Evolutionary conservation across 1,284 basidiomycete species (phyloP).

Genomic region (Inonotus hispidus): DNA sequence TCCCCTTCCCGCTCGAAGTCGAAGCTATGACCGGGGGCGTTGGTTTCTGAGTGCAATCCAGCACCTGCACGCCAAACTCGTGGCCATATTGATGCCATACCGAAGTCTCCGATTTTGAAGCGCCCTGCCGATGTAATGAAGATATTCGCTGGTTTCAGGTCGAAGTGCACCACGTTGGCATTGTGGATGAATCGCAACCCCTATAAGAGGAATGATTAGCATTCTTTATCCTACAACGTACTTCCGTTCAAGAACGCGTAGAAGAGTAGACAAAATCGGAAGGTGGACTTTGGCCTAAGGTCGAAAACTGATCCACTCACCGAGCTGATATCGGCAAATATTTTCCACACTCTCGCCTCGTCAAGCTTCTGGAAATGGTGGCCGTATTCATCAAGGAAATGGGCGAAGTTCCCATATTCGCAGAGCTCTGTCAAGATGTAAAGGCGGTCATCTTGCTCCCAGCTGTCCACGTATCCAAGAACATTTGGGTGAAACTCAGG

Average conservation of each 20-base stretch:
- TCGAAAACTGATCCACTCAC: constrained; percentile 45
- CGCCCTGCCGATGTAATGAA: constrained; percentile 87
- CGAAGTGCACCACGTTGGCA: constrained; percentile 88
- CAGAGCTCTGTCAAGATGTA: constrained; percentile 97
- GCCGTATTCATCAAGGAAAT: constrained; percentile 93
- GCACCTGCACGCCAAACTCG: constrained; percentile 37
- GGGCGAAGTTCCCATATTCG: constrained; percentile 85
- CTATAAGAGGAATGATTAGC: constrained; percentile 34
- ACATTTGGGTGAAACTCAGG: constrained; percentile 66
- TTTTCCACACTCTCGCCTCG: constrained; percentile 96
- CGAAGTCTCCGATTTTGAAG: constrained; percentile 98
- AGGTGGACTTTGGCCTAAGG: background rate
- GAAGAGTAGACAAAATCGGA: constrained; percentile 17
- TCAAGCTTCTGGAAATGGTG: constrained; percentile 80
- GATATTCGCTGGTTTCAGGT: constrained; percentile 97
- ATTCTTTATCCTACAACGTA: background rate
- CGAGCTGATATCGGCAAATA: constrained; percentile 84
- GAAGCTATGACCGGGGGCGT: constrained; percentile 33
- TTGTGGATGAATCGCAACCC: constrained; percentile 90
- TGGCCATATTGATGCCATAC: constrained; percentile 90
- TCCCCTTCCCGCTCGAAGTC: constrained; percentile 95
- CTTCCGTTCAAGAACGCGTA: constrained; percentile 13
- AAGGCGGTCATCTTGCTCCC: constrained; percentile 91
- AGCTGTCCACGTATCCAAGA: constrained; percentile 89
- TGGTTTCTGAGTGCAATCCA: constrained; percentile 23